Base-by-base conservation (phyloP, 805 yeast genomes). In the Kluyveromyces wickerhamii region DNA sequence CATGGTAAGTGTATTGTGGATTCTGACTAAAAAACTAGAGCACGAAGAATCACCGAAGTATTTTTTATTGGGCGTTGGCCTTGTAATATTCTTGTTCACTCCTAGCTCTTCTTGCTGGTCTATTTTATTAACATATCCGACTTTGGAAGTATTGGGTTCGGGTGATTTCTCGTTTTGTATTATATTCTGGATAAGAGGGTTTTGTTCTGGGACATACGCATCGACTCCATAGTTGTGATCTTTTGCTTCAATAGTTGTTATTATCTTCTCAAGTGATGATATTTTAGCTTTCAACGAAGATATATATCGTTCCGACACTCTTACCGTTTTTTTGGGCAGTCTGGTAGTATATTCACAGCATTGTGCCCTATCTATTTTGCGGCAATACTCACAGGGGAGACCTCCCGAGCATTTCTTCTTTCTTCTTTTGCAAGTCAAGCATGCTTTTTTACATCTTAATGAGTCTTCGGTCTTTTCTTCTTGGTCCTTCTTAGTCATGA, bases 371-470 rank as follows among this genome's bases (percentile, higher is more conserved):
- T 35, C 37, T 22, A 43, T 39, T 29, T 39, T 43, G 6, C 29
- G 21, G 21, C 49, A 45, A 28, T 45, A 43, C 11, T 43, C 45
- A 34, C 49, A 43, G 3, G 47, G 47, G 24, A 41, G 36, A 5
- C 27, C 37, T n/a, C 47, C 47, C 1, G 45, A 34, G 25, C 47
- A 45, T 29, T 37, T 37, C 21, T 45, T 43, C 37, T 43, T 45
- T 17, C 49, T 37, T 27, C 29, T 36, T 34, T 45, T 43, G 35
- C 49, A 45, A 4, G 36, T 35, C 9, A 32, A 38, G 29, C 49
- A 45, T 16, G 49, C 49, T 23, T 34, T 45, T 23, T 31, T 40
- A 21, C 33, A n/a, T n/a, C n/a, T n/a, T n/a, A n/a, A n/a, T n/a
- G n/a, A n/a, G n/a, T n/a, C n/a, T n/a, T n/a, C n/a, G n/a, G n/a